phyloP scores from a whole-genome alignment of 2,329 filamentous ascomycete genomes.

The Dactylellina cionopaga region DNA sequence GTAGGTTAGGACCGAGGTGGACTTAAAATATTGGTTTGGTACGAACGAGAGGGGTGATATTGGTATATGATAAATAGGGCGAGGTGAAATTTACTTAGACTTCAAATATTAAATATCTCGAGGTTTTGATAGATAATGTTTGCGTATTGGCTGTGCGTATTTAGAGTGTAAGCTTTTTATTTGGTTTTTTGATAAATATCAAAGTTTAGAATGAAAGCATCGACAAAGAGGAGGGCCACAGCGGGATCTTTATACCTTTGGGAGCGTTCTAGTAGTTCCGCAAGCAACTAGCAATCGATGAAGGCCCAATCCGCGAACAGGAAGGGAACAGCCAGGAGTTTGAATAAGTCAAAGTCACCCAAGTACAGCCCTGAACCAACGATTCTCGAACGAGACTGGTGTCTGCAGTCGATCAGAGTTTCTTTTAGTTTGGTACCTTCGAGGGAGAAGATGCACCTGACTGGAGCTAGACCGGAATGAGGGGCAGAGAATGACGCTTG shows the following conservation, averaged over 20 bases:
- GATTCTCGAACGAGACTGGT: slow-evolving; percentile 9
- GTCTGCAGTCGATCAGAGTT: slow-evolving; percentile 22
- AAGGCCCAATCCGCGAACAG: slow-evolving; percentile 6
- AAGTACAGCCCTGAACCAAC: slow-evolving; percentile 10
- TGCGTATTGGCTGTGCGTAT: too few species aligned
- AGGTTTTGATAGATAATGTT: background rate
- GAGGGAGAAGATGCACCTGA: slow-evolving; percentile 17
- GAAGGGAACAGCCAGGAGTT: slow-evolving; percentile 15
- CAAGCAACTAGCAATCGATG: slow-evolving; percentile 13
- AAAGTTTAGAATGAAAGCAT: slow-evolving; percentile 35
- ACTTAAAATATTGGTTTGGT: too few species aligned
- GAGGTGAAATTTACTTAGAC: slow-evolving; percentile 31
- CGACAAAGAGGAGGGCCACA: slow-evolving; percentile 9
- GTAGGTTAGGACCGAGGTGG: too few species aligned
- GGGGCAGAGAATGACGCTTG: slow-evolving; percentile 28
- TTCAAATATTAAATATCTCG: slow-evolving; percentile 9
- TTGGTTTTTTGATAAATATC: slow-evolving; percentile 21
- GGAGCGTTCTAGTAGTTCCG: background rate
- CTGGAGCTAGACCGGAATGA: slow-evolving; percentile 18
- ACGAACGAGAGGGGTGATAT: background rate
- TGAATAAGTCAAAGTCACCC: too few species aligned
- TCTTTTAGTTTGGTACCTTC: slow-evolving; percentile 20
- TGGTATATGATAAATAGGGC: background rate
- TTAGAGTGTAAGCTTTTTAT: slow-evolving; percentile 25
- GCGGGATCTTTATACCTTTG: slow-evolving; percentile 35